phyloP scores from a whole-genome alignment of 306 rosid species.

The Acacia acuminata region DNA sequence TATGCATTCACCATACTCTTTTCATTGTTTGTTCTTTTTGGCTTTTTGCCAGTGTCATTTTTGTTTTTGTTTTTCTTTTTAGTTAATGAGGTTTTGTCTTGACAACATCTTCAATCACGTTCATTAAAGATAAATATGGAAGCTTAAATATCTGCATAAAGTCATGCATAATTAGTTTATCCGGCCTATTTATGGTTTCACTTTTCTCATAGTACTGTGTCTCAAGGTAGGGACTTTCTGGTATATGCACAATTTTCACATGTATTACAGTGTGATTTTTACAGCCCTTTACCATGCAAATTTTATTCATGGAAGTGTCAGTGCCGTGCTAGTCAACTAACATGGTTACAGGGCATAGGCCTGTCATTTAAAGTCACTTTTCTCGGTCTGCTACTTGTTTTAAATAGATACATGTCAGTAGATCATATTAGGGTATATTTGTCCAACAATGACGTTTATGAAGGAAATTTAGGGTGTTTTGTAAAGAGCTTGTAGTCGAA shows the following conservation, averaged over 20 bases:
- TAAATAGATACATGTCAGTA: background rate
- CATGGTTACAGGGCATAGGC: background rate
- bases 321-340: background rate
- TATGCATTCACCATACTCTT: background rate
- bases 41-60: background rate
- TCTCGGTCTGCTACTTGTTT: background rate
- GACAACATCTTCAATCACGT: background rate
- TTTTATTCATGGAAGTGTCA: background rate
- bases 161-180: conserved; percentile 14
- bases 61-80: conserved; percentile 4
- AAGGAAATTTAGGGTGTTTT: background rate
- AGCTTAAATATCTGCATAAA: background rate
- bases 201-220: too few species aligned
- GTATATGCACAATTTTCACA: too few species aligned
- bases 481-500: background rate
- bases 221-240: too few species aligned
- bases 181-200: background rate
- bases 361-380: background rate
- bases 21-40: conserved; percentile 2
- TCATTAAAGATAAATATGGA: background rate
- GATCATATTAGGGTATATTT: too few species aligned
- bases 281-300: background rate
- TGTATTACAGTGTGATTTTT: background rate
- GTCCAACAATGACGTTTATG: background rate
- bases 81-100: background rate